Base-by-base conservation (phyloP, 2,329 filamentous ascomycete species). In the Xylariaceae sp. region DNA sequence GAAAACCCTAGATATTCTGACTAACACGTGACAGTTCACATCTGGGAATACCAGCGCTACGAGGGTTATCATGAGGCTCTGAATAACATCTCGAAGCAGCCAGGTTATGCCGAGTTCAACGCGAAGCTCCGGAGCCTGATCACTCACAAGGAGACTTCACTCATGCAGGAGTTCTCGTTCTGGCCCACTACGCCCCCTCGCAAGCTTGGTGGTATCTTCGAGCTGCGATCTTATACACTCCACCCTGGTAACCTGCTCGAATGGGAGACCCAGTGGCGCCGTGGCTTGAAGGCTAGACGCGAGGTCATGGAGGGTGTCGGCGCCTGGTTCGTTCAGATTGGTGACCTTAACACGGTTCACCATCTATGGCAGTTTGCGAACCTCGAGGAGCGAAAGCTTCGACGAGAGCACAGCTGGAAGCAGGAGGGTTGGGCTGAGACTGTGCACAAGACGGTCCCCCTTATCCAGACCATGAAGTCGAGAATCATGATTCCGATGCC, bases 151-250 rank as follows among this genome's bases (percentile, higher is more conserved):
- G 86, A 87, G 67, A 89, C 88, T 3, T 97, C 92, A 0, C 82
- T 99, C 55, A 99, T 99, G 94, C 94, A 99, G 75, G 94, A 99
- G 75, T 99, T 99, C 77, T 96, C 92, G 41, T 99, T 99, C 82
- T 99, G 94, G 94, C 94, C 94, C 1, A 99, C 94, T 2, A 93
- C 91, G 0, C 83, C 92, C 4, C 94, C 94, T 0, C 90, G 94
- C 61, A 82, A 90, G 69, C 84, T 99, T 0, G 94, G 94, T 57
- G 94, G 94, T 51, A 77, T 99, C 48, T 99, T 99, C 72, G 94
- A 99, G 78, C 82, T 99, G 39, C 90, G 94, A 55, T 97, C 94
- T 1, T 99, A 99, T 79, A 97, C 92, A 4, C 83, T 99, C 18
- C 91, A 97, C 73, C 94, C 94, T 0, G 94, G 94, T 48, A 97